Evolutionary conservation across 2,329 filamentous ascomycete species (phyloP), one percentile per base, ranked within the genome.

Genomic region (Monosporascus cannonballus): DNA sequence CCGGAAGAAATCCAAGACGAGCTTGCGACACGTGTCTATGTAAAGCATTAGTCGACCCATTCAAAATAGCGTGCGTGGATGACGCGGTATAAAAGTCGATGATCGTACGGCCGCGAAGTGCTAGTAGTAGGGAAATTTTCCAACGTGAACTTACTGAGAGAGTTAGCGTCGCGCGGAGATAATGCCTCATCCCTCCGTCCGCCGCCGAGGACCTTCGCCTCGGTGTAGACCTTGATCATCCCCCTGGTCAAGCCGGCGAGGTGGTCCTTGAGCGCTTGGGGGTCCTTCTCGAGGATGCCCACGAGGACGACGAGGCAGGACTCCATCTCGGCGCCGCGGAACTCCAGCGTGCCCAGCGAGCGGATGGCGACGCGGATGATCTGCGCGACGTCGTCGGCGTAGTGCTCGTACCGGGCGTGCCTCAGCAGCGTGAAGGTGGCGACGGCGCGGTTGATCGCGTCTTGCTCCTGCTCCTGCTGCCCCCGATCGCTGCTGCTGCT

Each of bases 311-410:
- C 66, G 2, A 83, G 70, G 0, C 78, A 76, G 0, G 75, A 71
- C 39, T 73, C 68, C 15, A 74, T 73, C 53, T 82, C 79, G 1
- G 68, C 63, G 4, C 71, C 71, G 14, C 67, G 55, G 4, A 34
- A 34, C 11, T 70, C 67, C 8, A 74, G 67, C 18, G 68, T 76
- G 51, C 72, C 71, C 6, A 80, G 67, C 0, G 74, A 71, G 0
- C 72, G 72, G 34, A 84, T 74, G 6, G 76, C 71, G 17, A 82
- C 68, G 8, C 76, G 73, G 3, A 80, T 66, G 6, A 83, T 69
- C 34, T 67, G 64, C 4, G 70, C 70, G 1, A 73, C 66, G 48
- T 84, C 79, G 17, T 76, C 73, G 44, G 80, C 73, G 62, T 80
- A 84, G 18, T 81, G 72, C 2, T 71, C 62, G 50, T 76, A 80